These are phyloP conservation scores for Cladosporium sp. DNA, from an alignment of 2,329 filamentous ascomycete genomes.

Conservation along the genomic window DNA sequence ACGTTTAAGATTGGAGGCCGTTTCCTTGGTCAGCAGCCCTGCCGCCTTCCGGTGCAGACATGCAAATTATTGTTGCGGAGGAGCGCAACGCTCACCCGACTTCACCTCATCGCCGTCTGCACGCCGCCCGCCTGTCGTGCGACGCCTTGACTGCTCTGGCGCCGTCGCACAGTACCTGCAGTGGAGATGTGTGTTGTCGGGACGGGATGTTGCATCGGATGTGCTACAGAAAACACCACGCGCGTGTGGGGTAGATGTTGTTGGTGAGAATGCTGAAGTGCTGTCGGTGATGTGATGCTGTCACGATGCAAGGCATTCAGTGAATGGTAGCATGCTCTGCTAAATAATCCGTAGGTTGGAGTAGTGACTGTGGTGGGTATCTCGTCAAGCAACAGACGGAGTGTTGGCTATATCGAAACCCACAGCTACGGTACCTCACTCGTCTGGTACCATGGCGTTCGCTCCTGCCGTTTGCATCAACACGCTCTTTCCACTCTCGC, in stretches of 20 bases:
- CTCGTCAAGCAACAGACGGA: too few relatives aligned
- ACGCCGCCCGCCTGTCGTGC: neutral
- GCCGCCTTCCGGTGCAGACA: conserved; percentile 1
- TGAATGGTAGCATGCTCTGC: too few relatives aligned
- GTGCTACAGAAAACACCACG: neutral
- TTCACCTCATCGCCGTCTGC: conserved; percentile 2
- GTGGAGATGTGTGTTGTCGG: neutral
- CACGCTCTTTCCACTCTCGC: neutral
- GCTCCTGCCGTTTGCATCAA: conserved; percentile 7
- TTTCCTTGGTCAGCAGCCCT: conserved; percentile 4
- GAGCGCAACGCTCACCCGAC: neutral
- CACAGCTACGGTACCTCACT: neutral
- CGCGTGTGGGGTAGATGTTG: neutral
- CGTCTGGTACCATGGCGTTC: neutral
- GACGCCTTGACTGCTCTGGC: neutral
- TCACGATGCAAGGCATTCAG: too few relatives aligned
- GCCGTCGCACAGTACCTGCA: neutral
- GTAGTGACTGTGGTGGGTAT: too few relatives aligned
- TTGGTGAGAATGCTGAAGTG: neutral
- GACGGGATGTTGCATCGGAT: neutral
- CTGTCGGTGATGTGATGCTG: too few relatives aligned
- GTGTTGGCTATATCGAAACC: too few relatives aligned
- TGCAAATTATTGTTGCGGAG: conserved; percentile 2
- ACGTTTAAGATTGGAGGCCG: neutral
- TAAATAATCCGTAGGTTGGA: too few relatives aligned